Evolutionary conservation across 2,329 filamentous ascomycete genomes (phyloP).

Genomic region (Ophiostoma perfectum): DNA sequence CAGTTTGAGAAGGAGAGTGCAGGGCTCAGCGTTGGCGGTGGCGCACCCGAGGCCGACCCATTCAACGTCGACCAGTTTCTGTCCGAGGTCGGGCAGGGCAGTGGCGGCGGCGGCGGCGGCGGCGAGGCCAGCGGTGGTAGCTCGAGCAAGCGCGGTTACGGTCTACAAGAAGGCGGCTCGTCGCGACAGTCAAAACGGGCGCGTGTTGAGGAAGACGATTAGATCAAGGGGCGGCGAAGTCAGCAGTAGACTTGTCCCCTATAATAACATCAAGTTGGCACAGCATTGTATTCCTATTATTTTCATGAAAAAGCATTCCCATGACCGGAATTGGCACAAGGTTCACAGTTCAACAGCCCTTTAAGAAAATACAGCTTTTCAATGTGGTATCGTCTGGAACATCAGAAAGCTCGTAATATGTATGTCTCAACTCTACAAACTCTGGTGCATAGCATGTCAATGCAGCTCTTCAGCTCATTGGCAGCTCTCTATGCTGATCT

Average conservation of each 20-base stretch:
- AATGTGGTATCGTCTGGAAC: too few species aligned
- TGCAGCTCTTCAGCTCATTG: background rate
- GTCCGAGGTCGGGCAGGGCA: conserved; percentile 63
- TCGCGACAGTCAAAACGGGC: conserved; percentile 63
- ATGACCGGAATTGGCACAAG: too few species aligned
- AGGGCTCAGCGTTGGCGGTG: background rate
- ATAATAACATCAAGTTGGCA: background rate
- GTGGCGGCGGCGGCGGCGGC: background rate
- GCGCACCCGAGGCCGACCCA: conserved; percentile 39
- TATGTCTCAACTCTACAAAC: too few species aligned
- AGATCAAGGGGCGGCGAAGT: background rate
- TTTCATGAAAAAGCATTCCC: background rate
- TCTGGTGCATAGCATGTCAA: too few species aligned
- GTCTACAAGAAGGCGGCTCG: conserved; percentile 57
- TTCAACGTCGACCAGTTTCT: conserved; percentile 96
- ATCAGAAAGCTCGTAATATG: too few species aligned
- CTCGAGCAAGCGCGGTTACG: conserved; percentile 62
- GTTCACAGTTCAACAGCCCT: too few species aligned
- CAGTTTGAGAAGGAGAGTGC: conserved; percentile 81
- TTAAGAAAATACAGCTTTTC: too few species aligned
- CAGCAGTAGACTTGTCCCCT: background rate
- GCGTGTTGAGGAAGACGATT: conserved; percentile 63
- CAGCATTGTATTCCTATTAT: background rate
- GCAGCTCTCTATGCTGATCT: background rate
- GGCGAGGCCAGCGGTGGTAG: conserved; percentile 24